phyloP scores from a whole-genome alignment of 352 stramenopile genomes.

The Globisporangium alternatum region DNA sequence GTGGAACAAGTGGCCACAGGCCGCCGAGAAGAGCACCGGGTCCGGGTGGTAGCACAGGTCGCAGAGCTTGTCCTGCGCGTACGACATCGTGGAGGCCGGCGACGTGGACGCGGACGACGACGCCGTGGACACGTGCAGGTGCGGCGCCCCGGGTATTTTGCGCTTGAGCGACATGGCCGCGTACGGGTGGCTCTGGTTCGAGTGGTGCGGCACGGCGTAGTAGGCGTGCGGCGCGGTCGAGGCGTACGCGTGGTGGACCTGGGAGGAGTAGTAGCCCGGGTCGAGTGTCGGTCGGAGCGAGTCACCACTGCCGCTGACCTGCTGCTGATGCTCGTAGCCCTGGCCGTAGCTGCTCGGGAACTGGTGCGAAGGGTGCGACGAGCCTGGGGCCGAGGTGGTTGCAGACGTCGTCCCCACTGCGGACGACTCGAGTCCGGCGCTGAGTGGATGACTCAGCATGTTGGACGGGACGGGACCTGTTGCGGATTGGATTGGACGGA shows the following conservation, averaged over 20 bases:
- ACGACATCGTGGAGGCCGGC: slow-evolving; percentile 4
- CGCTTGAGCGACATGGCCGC: slow-evolving; percentile 35
- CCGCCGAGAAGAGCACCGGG: slow-evolving; percentile 63
- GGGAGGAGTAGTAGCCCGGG: slow-evolving; percentile 30
- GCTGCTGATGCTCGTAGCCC: slow-evolving; percentile 24
- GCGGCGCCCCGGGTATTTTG: slow-evolving; percentile 26
- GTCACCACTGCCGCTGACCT: slow-evolving; percentile 24
- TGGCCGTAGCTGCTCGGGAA: slow-evolving; percentile 21
- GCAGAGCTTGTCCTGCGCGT: slow-evolving; percentile 44
- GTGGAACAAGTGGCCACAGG: slow-evolving; percentile 85
- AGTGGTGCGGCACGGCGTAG: slow-evolving; percentile 13
- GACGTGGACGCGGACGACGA: slow-evolving; percentile 12
- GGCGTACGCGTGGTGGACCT: slow-evolving; percentile 31
- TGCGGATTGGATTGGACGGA: neutral
- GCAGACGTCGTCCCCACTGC: neutral
- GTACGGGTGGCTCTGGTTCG: slow-evolving; percentile 12
- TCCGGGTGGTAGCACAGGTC: slow-evolving; percentile 80
- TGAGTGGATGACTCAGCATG: slow-evolving; percentile 18
- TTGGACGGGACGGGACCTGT: neutral
- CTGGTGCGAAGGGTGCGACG: slow-evolving; percentile 12
- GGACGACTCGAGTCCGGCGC: slow-evolving; percentile 7
- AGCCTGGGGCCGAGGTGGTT: neutral
- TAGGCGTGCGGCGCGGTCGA: slow-evolving; percentile 13
- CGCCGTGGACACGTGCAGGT: neutral
- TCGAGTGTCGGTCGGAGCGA: slow-evolving; percentile 27